Evolutionary conservation across 306 rosid genomes (phyloP).

Genomic region (Amphicarpaea edgeworthii): DNA sequence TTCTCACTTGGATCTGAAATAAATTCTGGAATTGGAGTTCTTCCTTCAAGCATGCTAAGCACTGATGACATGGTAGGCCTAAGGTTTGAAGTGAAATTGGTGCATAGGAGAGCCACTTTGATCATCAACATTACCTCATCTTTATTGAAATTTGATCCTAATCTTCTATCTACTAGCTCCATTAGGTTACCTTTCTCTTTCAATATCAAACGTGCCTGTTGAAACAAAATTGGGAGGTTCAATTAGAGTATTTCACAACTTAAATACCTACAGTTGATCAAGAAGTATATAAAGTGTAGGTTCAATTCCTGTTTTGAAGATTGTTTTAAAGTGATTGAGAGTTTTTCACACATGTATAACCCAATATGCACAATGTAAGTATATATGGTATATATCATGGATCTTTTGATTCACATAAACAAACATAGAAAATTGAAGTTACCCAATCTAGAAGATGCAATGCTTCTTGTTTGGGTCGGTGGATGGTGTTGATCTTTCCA

Average conservation of each 20-base stretch:
- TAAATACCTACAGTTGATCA: too few species aligned
- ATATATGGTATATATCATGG: too few species aligned
- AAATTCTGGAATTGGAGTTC: too few species aligned
- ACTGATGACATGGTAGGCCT: slow-evolving; percentile 54
- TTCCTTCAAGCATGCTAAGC: slow-evolving; percentile 50
- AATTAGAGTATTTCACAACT: too few species aligned
- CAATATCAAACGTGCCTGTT: slow-evolving; percentile 44
- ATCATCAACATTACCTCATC: slow-evolving; percentile 42
- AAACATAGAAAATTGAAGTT: too few species aligned
- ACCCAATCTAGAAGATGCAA: slow-evolving; percentile 62
- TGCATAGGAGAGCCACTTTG: slow-evolving; percentile 49
- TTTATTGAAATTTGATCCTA: slow-evolving; percentile 35
- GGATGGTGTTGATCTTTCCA: slow-evolving; percentile 60
- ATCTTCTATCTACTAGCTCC: slow-evolving; percentile 47
- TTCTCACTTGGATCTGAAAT: slow-evolving; percentile 37
- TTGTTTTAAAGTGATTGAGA: too few species aligned
- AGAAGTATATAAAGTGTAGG: too few species aligned
- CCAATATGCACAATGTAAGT: too few species aligned
- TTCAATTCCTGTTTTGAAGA: too few species aligned
- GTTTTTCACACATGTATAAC: too few species aligned
- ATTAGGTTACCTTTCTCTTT: slow-evolving; percentile 43
- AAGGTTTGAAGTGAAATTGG: slow-evolving; percentile 30
- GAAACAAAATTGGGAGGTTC: too few species aligned
- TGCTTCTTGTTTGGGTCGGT: slow-evolving; percentile 47
- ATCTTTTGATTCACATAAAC: too few species aligned